phyloP scores from a whole-genome alignment of 495 filamentous ascomycete genomes.

The Margaritispora aquatica region DNA sequence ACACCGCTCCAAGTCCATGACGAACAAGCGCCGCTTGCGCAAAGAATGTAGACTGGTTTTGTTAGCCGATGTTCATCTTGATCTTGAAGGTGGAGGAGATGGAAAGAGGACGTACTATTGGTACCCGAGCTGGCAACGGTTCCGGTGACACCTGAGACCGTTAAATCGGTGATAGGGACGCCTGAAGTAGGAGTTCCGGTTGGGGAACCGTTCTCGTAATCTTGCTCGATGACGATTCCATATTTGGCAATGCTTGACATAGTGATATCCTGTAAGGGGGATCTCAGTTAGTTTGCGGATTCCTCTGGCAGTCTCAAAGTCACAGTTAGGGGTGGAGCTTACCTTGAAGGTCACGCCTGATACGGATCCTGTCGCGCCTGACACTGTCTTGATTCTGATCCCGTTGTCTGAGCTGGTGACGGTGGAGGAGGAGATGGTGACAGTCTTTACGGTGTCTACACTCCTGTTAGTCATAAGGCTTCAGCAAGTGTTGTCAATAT shows the following conservation, averaged over 20 bases:
- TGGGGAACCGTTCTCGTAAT: conserved; percentile 58
- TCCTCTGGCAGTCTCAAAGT: no score
- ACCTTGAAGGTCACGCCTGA: conserved; percentile 49
- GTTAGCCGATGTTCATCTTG: background rate
- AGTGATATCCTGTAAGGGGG: no score
- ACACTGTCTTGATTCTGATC: conserved; percentile 58
- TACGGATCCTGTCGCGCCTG: conserved; percentile 50
- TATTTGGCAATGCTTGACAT: conserved; percentile 53
- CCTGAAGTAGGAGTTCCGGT: conserved; percentile 54
- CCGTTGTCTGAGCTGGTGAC: conserved; percentile 49
- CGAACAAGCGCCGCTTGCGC: conserved; percentile 37
- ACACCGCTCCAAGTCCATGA: conserved; percentile 45
- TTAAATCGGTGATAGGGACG: conserved; percentile 56
- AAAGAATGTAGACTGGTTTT: conserved; percentile 43
- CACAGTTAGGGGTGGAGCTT: no score
- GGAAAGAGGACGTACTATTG: conserved; percentile 11
- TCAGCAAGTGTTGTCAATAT: no score
- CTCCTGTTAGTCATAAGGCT: no score
- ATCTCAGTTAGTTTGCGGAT: no score
- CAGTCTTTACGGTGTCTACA: conserved; percentile 51
- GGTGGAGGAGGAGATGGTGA: conserved; percentile 46
- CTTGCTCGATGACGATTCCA: conserved; percentile 64
- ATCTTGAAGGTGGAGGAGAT: background rate
- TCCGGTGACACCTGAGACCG: conserved; percentile 46
- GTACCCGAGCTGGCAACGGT: conserved; percentile 37